Evolutionary conservation across 441 rosid genomes (phyloP).

Genomic region (Manihot esculenta): DNA sequence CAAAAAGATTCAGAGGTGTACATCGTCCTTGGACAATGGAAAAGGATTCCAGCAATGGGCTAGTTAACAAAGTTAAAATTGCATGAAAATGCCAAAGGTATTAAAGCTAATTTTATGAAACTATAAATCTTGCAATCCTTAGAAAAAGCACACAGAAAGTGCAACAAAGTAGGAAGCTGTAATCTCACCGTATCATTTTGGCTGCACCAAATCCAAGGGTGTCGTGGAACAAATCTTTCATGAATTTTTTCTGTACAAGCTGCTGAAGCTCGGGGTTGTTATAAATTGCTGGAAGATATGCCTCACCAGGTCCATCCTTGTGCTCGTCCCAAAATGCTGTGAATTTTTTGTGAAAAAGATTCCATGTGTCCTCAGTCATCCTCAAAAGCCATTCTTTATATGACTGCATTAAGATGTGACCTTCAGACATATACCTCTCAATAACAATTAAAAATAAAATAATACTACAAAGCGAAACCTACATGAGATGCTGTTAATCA

Average conservation of each 20-base stretch:
- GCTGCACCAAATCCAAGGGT: conserved; percentile 92
- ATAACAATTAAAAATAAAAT: background rate
- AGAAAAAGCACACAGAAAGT: background rate
- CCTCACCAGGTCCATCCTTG: conserved; percentile 81
- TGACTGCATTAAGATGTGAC: conserved; percentile 36
- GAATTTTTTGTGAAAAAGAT: conserved; percentile 59
- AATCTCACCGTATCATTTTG: conserved; percentile 78
- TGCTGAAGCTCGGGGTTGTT: conserved; percentile 55
- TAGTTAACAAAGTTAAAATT: background rate
- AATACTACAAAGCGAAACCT: background rate
- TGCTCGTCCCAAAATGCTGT: conserved; percentile 63
- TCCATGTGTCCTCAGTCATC: conserved; percentile 71
- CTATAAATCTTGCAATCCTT: background rate
- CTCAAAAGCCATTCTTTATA: conserved; percentile 76
- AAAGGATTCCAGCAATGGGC: background rate
- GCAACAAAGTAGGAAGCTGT: background rate
- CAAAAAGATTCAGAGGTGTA: background rate
- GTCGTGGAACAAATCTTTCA: conserved; percentile 73
- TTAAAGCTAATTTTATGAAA: background rate
- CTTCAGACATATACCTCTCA: conserved; percentile 15
- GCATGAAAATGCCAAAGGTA: background rate
- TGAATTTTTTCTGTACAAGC: conserved; percentile 57
- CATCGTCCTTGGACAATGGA: background rate
- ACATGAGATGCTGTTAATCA: background rate
- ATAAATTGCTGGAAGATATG: conserved; percentile 76